Evolutionary conservation across 176 grass and related monocot species (phyloP).

Genomic region (Oryza glumipatula): DNA sequence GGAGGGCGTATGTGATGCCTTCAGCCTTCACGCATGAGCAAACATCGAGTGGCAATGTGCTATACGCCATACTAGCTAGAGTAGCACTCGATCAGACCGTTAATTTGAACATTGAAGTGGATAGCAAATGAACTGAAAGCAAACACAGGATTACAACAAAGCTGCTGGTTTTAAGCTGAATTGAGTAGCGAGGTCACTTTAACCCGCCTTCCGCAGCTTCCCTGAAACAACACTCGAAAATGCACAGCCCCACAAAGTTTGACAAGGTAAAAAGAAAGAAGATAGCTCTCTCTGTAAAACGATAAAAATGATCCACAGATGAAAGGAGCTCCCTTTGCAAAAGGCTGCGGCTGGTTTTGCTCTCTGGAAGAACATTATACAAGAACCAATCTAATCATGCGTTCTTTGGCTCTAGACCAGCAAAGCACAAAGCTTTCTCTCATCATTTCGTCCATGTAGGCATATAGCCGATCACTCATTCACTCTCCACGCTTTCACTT

Average conservation of each 20-base stretch:
- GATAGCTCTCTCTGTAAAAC: neutral
- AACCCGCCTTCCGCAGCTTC: neutral
- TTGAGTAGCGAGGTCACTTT: neutral
- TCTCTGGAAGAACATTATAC: constrained; percentile 26
- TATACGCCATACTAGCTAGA: neutral
- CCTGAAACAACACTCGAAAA: neutral
- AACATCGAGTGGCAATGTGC: neutral
- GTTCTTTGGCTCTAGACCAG: constrained; percentile 16
- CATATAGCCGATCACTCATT: constrained; percentile 32
- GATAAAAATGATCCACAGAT: neutral
- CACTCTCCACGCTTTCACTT: neutral
- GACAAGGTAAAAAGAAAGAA: neutral
- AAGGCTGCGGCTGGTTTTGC: constrained; percentile 43
- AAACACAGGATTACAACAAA: neutral
- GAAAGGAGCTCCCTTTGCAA: constrained; percentile 1
- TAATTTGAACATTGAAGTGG: neutral
- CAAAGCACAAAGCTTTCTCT: constrained; percentile 19
- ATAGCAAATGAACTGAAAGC: neutral
- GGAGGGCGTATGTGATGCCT: neutral
- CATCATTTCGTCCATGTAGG: constrained; percentile 51
- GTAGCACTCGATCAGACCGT: neutral
- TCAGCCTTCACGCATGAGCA: neutral
- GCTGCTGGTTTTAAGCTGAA: neutral
- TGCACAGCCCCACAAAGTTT: neutral
- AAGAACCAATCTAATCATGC: constrained; percentile 30